Conservation (phyloP, 164 flowering plant species). For the Vitis cinerea region DNA sequence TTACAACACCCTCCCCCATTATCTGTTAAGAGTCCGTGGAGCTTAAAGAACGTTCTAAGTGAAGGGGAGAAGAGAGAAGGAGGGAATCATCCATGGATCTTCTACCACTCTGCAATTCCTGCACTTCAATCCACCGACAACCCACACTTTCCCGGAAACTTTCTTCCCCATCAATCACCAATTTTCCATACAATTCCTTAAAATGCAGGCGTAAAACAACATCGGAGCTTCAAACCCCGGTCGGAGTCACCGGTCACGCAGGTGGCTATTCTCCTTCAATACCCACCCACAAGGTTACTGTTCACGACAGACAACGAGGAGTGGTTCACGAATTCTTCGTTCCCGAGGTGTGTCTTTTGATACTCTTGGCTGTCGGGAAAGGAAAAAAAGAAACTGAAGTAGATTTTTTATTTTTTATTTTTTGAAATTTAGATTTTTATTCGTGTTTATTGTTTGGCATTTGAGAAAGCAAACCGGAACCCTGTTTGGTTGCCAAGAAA, state of each 20-base stretch:
- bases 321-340: conserved; percentile 79
- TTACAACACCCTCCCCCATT: not conserved
- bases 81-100: conserved; percentile 30
- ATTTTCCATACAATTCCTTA: not conserved
- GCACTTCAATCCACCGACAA: conserved; percentile 23
- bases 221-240: conserved; percentile 45
- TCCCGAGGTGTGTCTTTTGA: conserved; percentile 60
- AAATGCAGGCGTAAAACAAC: conserved; percentile 19
- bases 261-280: conserved; percentile 24
- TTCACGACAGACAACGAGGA: conserved; percentile 76
- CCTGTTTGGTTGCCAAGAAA: not conserved
- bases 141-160: conserved; percentile 17
- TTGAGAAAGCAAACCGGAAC: too few species aligned
- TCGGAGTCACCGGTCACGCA: conserved; percentile 14
- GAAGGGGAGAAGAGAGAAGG: not conserved
- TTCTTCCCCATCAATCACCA: not conserved
- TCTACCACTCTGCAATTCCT: conserved; percentile 28
- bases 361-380: not conserved
- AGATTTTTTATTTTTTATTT: too few species aligned
- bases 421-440: too few species aligned
- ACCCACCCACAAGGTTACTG: conserved; percentile 67
- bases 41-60: not conserved
- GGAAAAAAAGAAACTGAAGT: not conserved
- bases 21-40: not conserved
- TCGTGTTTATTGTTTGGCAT: too few species aligned